Conservation (phyloP, 2,329 filamentous ascomycete species). For the Claviceps lovelessii region DNA sequence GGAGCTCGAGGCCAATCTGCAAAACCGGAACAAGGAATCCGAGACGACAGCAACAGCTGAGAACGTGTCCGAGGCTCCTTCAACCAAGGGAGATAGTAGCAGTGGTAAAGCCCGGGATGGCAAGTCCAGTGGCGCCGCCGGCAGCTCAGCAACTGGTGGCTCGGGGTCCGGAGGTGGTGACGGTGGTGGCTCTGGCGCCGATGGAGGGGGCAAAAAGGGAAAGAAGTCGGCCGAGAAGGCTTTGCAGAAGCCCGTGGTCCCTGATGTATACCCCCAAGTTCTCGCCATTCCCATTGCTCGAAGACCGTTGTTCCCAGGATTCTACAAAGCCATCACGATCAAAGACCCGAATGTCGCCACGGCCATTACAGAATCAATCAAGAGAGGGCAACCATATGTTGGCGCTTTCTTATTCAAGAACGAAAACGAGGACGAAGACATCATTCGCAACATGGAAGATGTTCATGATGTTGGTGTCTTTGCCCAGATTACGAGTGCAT, state of each 20-base stretch:
- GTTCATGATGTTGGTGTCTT: constrained; percentile 95
- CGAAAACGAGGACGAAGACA: constrained; percentile 82
- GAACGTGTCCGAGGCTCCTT: constrained; percentile 28
- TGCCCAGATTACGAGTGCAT: constrained; percentile 92
- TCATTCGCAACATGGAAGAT: constrained; percentile 79
- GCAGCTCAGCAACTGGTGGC: constrained; percentile 41
- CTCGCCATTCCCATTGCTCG: constrained; percentile 94
- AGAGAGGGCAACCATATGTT: constrained; percentile 91
- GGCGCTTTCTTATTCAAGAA: constrained; percentile 96
- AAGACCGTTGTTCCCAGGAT: constrained; percentile 86
- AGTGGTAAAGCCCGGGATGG: constrained; percentile 31
- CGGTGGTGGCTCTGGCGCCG: constrained; percentile 25
- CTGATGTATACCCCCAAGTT: constrained; percentile 92
- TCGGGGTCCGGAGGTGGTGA: constrained; percentile 38
- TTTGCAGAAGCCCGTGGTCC: constrained; percentile 75
- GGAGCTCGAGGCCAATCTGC: constrained; percentile 36
- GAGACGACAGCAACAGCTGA: constrained; percentile 33
- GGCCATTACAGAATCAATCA: constrained; percentile 92
- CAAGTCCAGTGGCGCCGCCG: constrained; percentile 26
- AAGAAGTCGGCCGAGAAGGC: constrained; percentile 59
- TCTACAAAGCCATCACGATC: constrained; percentile 98
- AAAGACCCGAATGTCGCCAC: constrained; percentile 80
- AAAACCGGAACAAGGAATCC: constrained; percentile 28
- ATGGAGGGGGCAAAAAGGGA: constrained; percentile 52
- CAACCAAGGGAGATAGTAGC: constrained; percentile 30